Evolutionary conservation across 2,329 filamentous ascomycete genomes (phyloP), one percentile per base, ranked within the genome.

Genomic region (Leptodontidium sp.): DNA sequence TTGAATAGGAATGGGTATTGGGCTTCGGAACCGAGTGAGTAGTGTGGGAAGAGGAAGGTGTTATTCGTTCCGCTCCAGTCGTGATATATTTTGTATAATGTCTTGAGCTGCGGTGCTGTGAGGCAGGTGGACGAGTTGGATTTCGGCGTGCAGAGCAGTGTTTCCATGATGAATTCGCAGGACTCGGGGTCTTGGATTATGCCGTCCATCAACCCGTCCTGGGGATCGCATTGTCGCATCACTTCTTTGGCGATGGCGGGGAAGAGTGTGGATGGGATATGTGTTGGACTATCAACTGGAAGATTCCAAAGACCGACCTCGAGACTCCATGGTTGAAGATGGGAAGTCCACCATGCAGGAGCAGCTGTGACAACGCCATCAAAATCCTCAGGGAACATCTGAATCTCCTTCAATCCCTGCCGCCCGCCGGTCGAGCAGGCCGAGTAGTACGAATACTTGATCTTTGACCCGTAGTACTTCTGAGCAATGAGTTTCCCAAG

Each of bases 341-440:
- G 64, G 17, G 62, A 61, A 4, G 61, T 64, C 68, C 68, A 68
- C 53, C 61, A 66, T 2, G 69, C 67, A 3, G 78, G 82, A 55
- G 82, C 79, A 21, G 81, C 82, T 6, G 81, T 79, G 29, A 84
- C 79, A 62, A 85, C 81, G 47, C 83, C 83, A 66, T 85, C 83
- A 63, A 84, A 85, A 71, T 84, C 83, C n/a, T 81, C 75, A 0
- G 82, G 83, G 68, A 79, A 84, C 58, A 79, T 76, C 65, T 84
- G 80, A 1, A 81, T 78, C 3, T 81, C 80, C 67, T 83, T 83
- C 68, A 83, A 77, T 40, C 83, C 83, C 71, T 84, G 82, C 15
- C 81, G 78, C 26, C 83, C 83, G 68, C 83, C 83, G n/a, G 81
- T 81, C 1, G 82, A 84, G 75, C 83, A 85, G 26, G 82, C 82